Percentiles rank a stretch among this genome's conserved stretches.
phyloP scores from a whole-genome alignment of 129 eudicot species.

The Flaveria robusta region DNA sequence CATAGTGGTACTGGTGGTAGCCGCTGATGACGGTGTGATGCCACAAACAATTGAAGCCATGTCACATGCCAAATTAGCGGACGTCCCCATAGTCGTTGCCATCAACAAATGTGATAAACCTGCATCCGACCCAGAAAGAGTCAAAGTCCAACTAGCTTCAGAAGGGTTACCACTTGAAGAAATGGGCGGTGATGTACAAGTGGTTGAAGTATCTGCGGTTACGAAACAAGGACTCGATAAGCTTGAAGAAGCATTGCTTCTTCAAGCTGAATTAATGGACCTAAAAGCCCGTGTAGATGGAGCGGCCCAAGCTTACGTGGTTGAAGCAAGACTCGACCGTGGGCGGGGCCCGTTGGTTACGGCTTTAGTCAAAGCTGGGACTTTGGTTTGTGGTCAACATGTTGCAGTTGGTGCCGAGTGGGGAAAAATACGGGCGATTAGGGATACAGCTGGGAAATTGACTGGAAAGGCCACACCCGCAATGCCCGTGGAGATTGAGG shows the following conservation, averaged over 20 bases:
- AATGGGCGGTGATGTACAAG: conserved; percentile 93
- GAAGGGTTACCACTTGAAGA: conserved; percentile 82
- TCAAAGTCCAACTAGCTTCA: conserved; percentile 72
- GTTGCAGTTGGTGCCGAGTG: conserved; percentile 93
- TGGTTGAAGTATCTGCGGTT: conserved; percentile 80
- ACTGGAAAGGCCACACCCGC: conserved; percentile 64
- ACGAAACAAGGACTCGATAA: conserved; percentile 66
- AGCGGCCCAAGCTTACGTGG: conserved; percentile 91
- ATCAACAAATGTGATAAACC: conserved; percentile 89
- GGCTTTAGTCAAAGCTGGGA: conserved; percentile 87
- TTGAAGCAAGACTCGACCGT: conserved; percentile 89
- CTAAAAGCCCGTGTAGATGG: conserved; percentile 84
- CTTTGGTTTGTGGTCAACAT: conserved; percentile 73
- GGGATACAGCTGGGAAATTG: conserved; percentile 62
- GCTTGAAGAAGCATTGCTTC: conserved; percentile 86
- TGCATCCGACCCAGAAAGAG: conserved; percentile 79
- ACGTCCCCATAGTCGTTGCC: conserved; percentile 93
- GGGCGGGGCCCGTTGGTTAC: conserved; percentile 93
- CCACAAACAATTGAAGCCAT: conserved; percentile 91
- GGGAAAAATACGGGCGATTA: conserved; percentile 85
- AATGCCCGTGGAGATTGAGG: conserved; percentile 96
- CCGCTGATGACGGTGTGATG: conserved; percentile 92
- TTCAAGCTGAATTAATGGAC: conserved; percentile 94
- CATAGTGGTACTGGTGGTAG: conserved; percentile 87
- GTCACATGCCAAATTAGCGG: conserved; percentile 78